These are phyloP conservation scores for Globisporangium paddicum DNA, from an alignment of 352 stramenopile genomes.

Conservation along the genomic window DNA sequence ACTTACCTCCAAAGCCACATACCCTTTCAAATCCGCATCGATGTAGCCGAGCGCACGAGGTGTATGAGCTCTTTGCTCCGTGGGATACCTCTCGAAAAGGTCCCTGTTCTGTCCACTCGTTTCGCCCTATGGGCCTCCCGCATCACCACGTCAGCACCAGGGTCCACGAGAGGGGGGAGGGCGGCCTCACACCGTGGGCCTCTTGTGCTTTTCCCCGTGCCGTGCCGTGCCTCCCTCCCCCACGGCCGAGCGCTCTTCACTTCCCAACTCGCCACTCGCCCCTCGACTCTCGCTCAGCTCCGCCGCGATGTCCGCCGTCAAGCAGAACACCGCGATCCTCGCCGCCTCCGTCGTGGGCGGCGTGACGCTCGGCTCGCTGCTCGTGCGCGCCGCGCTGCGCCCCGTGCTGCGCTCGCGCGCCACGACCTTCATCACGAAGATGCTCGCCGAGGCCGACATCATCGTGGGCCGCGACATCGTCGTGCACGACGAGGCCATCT, in stretches of 20 bases:
- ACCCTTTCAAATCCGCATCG: background rate
- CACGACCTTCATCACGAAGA: conserved; percentile 75
- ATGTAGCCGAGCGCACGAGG: background rate
- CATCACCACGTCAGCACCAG: conserved; percentile 19
- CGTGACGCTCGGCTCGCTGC: conserved; percentile 60
- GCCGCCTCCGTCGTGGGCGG: conserved; percentile 57
- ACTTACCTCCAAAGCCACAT: background rate
- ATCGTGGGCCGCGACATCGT: conserved; percentile 75
- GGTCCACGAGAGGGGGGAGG: conserved; percentile 1
- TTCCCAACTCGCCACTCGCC: conserved; percentile 6
- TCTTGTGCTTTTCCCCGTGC: background rate
- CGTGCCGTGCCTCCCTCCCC: background rate
- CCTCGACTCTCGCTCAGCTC: background rate
- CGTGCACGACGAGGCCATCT: conserved; percentile 81
- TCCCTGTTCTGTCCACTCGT: conserved; percentile 9
- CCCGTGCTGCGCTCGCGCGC: conserved; percentile 62
- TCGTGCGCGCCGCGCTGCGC: conserved; percentile 62
- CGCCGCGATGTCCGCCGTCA: conserved; percentile 30
- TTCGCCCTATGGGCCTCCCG: conserved; percentile 14
- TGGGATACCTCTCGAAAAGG: background rate
- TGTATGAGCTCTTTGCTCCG: background rate
- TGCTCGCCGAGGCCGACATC: conserved; percentile 80
- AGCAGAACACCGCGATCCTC: conserved; percentile 71
- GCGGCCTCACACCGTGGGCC: background rate
- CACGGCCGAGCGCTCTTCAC: background rate